Base-by-base conservation (phyloP, 192 early-diverging fungal genomes). In the Cladochytrium replicatum region DNA sequence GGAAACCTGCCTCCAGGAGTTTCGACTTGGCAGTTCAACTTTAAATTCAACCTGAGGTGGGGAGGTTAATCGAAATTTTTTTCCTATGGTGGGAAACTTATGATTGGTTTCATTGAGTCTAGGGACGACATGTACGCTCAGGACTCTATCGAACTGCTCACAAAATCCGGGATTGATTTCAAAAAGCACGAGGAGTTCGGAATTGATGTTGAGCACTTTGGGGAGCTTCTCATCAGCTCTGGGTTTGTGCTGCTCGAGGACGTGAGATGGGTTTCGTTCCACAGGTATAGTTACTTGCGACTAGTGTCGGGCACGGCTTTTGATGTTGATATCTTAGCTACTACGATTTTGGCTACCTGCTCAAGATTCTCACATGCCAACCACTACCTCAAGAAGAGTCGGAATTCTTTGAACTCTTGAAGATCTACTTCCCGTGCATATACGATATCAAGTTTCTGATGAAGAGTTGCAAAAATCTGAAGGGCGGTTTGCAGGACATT, bases 1-100 rank as follows among this genome's bases (percentile, higher is more conserved):
- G 96, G 96, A 43, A 83, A 88, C 30, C 57, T 81, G 21, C 89
- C 96, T 32, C 77, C 78, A 34, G 87, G 85, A 48, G 82, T 78
- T 9, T 87, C 85, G 61, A 92, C 91, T 24, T 99, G 93, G 92
- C 96, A 99, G 69, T 99, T 99, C 69, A 97, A 99, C 77, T 99
- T 99, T 74, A 91, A 86, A 59, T 99, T 99, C 60, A 89, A 81
- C 57, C 60, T 99, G 40, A 69, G 64, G 86, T 89, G 63, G 59
- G n/a, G n/a, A n/a, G n/a, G n/a, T n/a, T n/a, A n/a, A n/a, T 70
- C 56, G 2, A 22, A 34, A 50, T 15, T 32, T 31, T 39, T 9
- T 48, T 58, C 15, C 11, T 19, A 3, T 0, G 17, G 21, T 28
- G 58, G 11, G 25, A 21, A 15, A n/a, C n/a, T n/a, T n/a, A n/a